Conservation (phyloP, 805 yeast genomes). For the Torulaspora gathmanii region DNA sequence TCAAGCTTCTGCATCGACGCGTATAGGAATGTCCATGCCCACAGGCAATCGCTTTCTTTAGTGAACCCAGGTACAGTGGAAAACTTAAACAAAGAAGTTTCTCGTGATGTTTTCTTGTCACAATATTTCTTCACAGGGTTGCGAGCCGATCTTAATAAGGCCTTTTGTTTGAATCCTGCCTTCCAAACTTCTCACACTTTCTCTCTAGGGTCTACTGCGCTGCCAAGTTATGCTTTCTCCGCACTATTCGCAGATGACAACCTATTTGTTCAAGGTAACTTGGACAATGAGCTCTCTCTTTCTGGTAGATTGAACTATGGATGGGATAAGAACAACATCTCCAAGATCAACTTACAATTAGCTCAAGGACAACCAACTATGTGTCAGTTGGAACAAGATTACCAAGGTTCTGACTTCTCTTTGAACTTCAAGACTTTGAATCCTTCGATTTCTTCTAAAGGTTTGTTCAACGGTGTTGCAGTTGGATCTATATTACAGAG, state of each 20-base stretch:
- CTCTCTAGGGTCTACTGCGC: constrained; percentile 74
- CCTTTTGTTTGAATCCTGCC: constrained; percentile 83
- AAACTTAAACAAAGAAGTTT: constrained; percentile 86
- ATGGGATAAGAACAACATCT: constrained; percentile 72
- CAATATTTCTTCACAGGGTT: constrained; percentile 92
- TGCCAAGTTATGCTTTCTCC: constrained; percentile 88
- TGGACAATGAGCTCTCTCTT: constrained; percentile 80
- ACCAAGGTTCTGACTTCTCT: constrained; percentile 83
- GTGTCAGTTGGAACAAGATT: constrained; percentile 95
- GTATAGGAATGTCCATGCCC: constrained; percentile 64
- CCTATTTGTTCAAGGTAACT: constrained; percentile 81
- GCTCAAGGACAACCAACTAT: constrained; percentile 86
- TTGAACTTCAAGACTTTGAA: constrained; percentile 86
- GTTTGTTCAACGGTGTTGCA: constrained; percentile 82
- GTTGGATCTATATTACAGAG: constrained; percentile 90
- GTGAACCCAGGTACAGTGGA: constrained; percentile 93
- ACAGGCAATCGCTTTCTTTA: constrained; percentile 76
- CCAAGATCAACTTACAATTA: constrained; percentile 84
- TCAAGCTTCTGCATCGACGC: constrained; percentile 74
- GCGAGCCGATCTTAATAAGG: constrained; percentile 93
- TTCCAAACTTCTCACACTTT: constrained; percentile 96
- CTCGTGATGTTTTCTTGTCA: constrained; percentile 85
- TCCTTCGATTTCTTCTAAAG: constrained; percentile 63
- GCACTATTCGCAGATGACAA: constrained; percentile 85
- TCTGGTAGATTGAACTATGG: constrained; percentile 88